Evolutionary conservation across 768 basidiomycete genomes (phyloP), one percentile per base, ranked within the genome.

Genomic region (Scleroderma citrinum): DNA sequence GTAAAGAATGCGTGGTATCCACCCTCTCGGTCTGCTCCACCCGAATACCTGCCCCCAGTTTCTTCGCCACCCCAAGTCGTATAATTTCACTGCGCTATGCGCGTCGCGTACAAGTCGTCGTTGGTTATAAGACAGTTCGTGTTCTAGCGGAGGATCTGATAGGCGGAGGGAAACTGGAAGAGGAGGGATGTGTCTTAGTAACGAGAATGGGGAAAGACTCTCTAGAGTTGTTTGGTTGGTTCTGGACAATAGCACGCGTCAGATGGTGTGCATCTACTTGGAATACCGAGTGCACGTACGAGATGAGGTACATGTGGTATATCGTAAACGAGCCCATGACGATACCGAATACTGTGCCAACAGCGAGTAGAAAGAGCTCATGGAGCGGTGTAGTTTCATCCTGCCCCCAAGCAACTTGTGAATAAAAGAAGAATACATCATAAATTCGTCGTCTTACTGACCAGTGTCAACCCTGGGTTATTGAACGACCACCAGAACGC

Each of bases 211-310:
- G 0, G 87, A 80, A 34, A 90, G 73, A 48, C 80, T 74, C 60
- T 92, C 89, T 19, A 90, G 54, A 0, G 89, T 92, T n/a, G 89
- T 91, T 68, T 91, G 87, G 61, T 92, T 92, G 23, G 83, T 89
- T 31, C 87, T 90, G 51, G 30, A 46, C 29, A 20, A 47, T 11
- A 23, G 29, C 51, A 17, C 36, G 10, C 17, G 30, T 17, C 29
- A 31, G 21, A n/a, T 5, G 40, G 41, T 50, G 26, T 42, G 14
- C 13, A 17, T 3, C n/a, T 47, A 26, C 30, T 10, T 20, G 35
- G 19, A 54, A 20, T 29, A 29, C 26, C 6, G 23, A 12, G 23
- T 32, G 32, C 29, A 74, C 86, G 59, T 59, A 87, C 85, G 76
- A 75, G 38, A 83, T 77, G 37, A 92, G 79, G 61, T 89, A 91